phyloP scores from a whole-genome alignment of 371 early-diverging fungal species.

The Actinomucor elegans region DNA sequence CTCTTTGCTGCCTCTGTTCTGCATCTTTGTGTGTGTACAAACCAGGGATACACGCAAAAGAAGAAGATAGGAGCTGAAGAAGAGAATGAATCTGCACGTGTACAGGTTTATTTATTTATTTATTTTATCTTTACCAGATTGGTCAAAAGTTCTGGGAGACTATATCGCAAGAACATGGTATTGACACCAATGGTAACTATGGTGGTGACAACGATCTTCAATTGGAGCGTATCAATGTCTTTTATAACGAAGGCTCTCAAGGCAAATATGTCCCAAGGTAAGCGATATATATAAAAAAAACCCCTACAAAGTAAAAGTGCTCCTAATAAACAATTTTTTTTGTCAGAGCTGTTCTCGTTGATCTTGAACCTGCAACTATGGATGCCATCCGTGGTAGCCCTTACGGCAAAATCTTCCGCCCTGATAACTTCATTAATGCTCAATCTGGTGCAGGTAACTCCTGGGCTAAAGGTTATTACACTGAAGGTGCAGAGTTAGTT shows the following conservation, averaged over 20 bases:
- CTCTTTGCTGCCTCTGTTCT: background rate
- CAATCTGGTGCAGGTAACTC: slow-evolving; percentile 92
- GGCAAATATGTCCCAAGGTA: slow-evolving; percentile 84
- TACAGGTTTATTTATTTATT: slow-evolving; percentile 9
- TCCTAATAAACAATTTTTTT: too few species aligned
- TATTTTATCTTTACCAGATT: slow-evolving; percentile 42
- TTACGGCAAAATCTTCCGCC: slow-evolving; percentile 78
- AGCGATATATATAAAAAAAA: background rate
- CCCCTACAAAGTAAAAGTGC: background rate
- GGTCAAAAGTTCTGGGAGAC: slow-evolving; percentile 95
- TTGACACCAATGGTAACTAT: slow-evolving; percentile 75
- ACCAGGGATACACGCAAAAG: background rate
- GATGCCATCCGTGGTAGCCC: slow-evolving; percentile 84
- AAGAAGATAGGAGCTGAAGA: background rate
- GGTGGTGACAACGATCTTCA: slow-evolving; percentile 87
- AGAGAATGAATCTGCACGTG: slow-evolving; percentile 6
- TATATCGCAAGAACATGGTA: slow-evolving; percentile 91
- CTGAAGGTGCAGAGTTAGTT: slow-evolving; percentile 90
- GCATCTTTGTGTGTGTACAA: background rate
- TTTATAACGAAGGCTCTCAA: slow-evolving; percentile 93
- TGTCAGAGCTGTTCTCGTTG: slow-evolving; percentile 91
- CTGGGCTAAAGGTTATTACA: slow-evolving; percentile 94
- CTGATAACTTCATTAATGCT: slow-evolving; percentile 86
- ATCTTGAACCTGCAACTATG: slow-evolving; percentile 99
- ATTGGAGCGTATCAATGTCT: slow-evolving; percentile 94